These are phyloP conservation scores for Ramichloridium luteum DNA, from an alignment of 2,329 filamentous ascomycete species.

Conservation along the genomic window DNA sequence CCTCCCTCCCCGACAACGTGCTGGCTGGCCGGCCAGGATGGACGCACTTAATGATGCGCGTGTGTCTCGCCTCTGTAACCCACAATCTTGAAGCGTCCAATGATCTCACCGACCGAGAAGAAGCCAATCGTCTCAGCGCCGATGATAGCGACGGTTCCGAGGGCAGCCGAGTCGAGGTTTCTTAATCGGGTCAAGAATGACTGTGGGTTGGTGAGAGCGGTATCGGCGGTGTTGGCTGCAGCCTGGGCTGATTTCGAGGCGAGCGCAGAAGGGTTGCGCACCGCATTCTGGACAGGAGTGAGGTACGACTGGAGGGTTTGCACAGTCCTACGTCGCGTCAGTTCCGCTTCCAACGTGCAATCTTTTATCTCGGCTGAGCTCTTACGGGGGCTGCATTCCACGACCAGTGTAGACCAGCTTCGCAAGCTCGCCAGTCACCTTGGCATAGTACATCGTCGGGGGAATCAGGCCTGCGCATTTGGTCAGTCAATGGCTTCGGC, in stretches of 20 bases:
- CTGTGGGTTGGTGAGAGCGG: conserved; percentile 45
- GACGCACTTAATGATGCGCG: conserved; percentile 4
- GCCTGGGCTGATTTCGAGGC: conserved; percentile 27
- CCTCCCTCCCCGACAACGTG: too few species aligned
- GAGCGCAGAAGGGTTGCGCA: conserved; percentile 55
- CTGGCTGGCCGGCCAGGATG: neutral
- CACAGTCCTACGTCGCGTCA: conserved; percentile 46
- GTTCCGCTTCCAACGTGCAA: conserved; percentile 1
- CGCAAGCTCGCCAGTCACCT: conserved; percentile 73
- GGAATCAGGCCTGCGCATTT: conserved; percentile 63
- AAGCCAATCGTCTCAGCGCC: conserved; percentile 83
- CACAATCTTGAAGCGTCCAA: conserved; percentile 87
- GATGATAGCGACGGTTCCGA: conserved; percentile 63
- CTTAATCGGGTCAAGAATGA: conserved; percentile 47
- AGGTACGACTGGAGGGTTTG: conserved; percentile 80
- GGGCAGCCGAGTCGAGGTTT: conserved; percentile 58
- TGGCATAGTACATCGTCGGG: conserved; percentile 80
- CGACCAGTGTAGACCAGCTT: conserved; percentile 80
- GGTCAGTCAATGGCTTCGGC: conserved; percentile 6
- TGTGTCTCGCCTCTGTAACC: conserved; percentile 50
- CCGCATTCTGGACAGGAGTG: conserved; percentile 57
- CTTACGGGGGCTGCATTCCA: conserved; percentile 94
- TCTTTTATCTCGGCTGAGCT: neutral
- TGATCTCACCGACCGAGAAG: conserved; percentile 95
- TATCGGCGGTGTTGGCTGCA: conserved; percentile 30